Evolutionary conservation across 1,284 basidiomycete genomes (phyloP).

Genomic region (Tilletiopsis washingtonensis): DNA sequence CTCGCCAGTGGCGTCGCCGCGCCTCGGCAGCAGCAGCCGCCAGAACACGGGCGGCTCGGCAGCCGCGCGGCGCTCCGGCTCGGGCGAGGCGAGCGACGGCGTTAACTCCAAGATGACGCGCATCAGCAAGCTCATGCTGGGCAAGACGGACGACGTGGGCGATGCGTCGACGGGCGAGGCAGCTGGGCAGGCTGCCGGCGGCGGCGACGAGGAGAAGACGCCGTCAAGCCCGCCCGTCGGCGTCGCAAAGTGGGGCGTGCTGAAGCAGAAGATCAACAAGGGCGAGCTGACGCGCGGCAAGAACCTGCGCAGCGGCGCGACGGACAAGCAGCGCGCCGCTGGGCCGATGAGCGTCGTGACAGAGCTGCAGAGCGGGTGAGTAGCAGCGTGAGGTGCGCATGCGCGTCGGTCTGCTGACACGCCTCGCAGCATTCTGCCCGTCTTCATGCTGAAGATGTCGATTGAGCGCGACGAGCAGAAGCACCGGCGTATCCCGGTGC

Average conservation of each 20-base stretch:
- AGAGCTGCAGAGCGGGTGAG: slow-evolving; percentile 13
- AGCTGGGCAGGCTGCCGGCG: not conserved
- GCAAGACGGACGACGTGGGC: not conserved
- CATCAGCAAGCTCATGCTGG: slow-evolving; percentile 3
- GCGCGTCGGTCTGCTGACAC: too few species aligned
- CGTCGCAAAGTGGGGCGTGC: slow-evolving; percentile 1
- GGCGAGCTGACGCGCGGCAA: not conserved
- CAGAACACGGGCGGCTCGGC: too few species aligned
- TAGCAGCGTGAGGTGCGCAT: too few species aligned
- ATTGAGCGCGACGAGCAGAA: slow-evolving; percentile 85
- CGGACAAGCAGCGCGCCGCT: slow-evolving; percentile 1
- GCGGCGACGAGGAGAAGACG: not conserved
- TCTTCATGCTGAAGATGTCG: slow-evolving; percentile 62
- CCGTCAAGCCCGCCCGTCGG: not conserved
- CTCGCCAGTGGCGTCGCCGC: too few species aligned
- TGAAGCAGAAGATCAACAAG: slow-evolving; percentile 6
- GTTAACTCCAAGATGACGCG: not conserved
- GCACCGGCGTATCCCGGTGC: slow-evolving; percentile 70
- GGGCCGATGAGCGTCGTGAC: slow-evolving; percentile 7
- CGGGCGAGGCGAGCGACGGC: not conserved
- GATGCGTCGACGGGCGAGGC: not conserved
- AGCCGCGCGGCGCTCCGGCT: not conserved
- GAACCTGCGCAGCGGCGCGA: not conserved
- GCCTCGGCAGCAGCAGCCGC: too few species aligned
- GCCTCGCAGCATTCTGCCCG: slow-evolving; percentile 18